phyloP scores from a whole-genome alignment of 805 yeast species.

The Zygoascus flipseniorum region DNA sequence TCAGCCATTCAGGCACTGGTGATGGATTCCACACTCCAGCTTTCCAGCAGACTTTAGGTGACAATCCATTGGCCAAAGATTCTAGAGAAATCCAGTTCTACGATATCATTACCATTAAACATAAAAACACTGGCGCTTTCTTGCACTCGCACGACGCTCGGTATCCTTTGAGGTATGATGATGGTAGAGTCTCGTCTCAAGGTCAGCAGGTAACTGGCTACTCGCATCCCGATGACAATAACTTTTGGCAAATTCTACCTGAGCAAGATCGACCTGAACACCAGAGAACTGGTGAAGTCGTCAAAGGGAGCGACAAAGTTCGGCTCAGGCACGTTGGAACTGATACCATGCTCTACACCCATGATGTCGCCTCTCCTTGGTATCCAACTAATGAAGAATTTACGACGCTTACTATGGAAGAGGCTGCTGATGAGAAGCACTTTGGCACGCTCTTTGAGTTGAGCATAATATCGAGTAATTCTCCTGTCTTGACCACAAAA shows the following conservation, averaged over 20 bases:
- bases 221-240: constrained; percentile 45
- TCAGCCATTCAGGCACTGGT: constrained; percentile 89
- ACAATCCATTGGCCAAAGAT: constrained; percentile 64
- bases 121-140: constrained; percentile 67
- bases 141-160: constrained; percentile 72
- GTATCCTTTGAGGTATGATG: constrained; percentile 91
- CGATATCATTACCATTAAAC: constrained; percentile 70
- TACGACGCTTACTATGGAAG: constrained; percentile 59
- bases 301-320: constrained; percentile 62
- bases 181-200: constrained; percentile 89
- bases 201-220: constrained; percentile 82
- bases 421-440: constrained; percentile 39
- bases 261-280: constrained; percentile 36
- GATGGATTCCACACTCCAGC: constrained; percentile 91
- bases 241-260: constrained; percentile 84
- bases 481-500: constrained; percentile 55
- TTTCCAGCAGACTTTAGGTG: constrained; percentile 87
- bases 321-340: constrained; percentile 79
- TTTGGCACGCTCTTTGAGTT: constrained; percentile 71
- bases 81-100: constrained; percentile 66
- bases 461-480: constrained; percentile 47
- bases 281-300: constrained; percentile 36
- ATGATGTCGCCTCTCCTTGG: constrained; percentile 93
- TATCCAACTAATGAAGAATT: constrained; percentile 92
- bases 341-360: constrained; percentile 72